Base-by-base conservation (phyloP, 2,329 filamentous ascomycete genomes). In the Alternaria infectoria region DNA sequence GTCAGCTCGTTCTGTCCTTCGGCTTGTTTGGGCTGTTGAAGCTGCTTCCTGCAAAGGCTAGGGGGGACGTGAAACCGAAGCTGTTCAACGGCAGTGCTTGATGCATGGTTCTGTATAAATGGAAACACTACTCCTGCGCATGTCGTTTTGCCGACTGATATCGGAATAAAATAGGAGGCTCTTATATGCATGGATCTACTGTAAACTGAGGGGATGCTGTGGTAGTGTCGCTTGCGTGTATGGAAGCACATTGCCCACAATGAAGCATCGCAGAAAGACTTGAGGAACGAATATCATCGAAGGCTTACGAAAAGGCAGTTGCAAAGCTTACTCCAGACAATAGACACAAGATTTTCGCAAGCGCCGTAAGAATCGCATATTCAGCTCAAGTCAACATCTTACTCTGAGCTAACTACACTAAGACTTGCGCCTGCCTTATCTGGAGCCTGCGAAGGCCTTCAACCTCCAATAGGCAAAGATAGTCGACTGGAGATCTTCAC, bases 1-100 rank as follows among this genome's bases (percentile, higher is more conserved):
- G 90, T 11, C 74, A 90, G 67, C 70, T 86, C 4, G 32, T 69
- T 4, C 28, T 77, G 6, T 70, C 72, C 3, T 26, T 62, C n/a
- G 73, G 71, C 0, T 49, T 76, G 12, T 13, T 68, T 40, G 50
- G 19, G 0, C 10, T 74, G 15, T 46, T 76, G 25, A 72, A 61
- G 40, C 28, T 65, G 4, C 47, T 77, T n/a, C 75, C 75, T 8
- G 69, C 65, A n/a, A 73, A 74, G 51, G 74, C 66, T 5, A 68
- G 68, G 25, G 73, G 74, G 2, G 62, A 54, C 46, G 46, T 40
- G 5, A 59, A 59, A 19, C 36, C 43, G 28, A 50, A 28, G 7
- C 26, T 49, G 10, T 11, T 28, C 10, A 51, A 47, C 10, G 23
- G 25, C 5, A 17, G 8, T 59, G 43, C 25, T 30, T 62, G 30